A percentile compares a stretch with the other conserved stretches of the same genome.
Evolutionary conservation across 2,329 filamentous ascomycete genomes (phyloP).

Genomic region (Bretziella fagacearum): DNA sequence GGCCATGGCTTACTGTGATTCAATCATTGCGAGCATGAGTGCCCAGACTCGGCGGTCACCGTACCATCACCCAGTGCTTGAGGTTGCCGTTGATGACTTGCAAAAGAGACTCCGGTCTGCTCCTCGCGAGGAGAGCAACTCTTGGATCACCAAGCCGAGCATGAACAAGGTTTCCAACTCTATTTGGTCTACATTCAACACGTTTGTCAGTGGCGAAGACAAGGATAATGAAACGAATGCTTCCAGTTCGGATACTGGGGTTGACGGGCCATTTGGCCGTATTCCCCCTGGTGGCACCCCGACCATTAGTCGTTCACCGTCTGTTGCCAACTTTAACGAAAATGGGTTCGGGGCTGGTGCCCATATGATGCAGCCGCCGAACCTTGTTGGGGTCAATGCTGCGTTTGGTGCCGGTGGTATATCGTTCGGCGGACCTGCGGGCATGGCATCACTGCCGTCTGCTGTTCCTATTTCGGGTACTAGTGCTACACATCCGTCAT

Average conservation of each 20-base stretch:
- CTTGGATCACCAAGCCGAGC: conserved; percentile 87
- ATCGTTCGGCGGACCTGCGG: too few species aligned
- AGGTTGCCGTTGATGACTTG: conserved; percentile 66
- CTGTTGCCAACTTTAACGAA: conserved; percentile 49
- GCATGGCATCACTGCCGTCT: conserved; percentile 19
- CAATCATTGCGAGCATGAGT: conserved; percentile 57
- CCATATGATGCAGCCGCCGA: conserved; percentile 20
- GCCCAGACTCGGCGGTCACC: conserved; percentile 68
- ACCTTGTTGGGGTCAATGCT: conserved; percentile 16
- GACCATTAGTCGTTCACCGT: conserved; percentile 57
- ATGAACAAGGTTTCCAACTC: conserved; percentile 91
- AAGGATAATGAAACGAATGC: conserved; percentile 56
- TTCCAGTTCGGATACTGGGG: conserved; percentile 38
- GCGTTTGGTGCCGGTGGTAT: conserved; percentile 20
- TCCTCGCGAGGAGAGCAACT: conserved; percentile 56
- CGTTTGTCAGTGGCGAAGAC: conserved; percentile 87
- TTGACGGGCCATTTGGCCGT: conserved; percentile 65
- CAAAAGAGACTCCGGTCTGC: conserved; percentile 68
- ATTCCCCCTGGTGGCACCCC: conserved; percentile 55
- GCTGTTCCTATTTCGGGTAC: conserved; percentile 15
- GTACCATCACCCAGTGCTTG: conserved; percentile 66
- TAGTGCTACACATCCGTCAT: conserved; percentile 20
- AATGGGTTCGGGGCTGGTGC: conserved; percentile 27
- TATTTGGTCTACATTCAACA: conserved; percentile 86
- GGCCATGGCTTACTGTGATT: conserved; percentile 81